These are phyloP conservation scores for Euphorbia celastroides DNA, from an alignment of 441 rosid species.

Conservation along the genomic window DNA sequence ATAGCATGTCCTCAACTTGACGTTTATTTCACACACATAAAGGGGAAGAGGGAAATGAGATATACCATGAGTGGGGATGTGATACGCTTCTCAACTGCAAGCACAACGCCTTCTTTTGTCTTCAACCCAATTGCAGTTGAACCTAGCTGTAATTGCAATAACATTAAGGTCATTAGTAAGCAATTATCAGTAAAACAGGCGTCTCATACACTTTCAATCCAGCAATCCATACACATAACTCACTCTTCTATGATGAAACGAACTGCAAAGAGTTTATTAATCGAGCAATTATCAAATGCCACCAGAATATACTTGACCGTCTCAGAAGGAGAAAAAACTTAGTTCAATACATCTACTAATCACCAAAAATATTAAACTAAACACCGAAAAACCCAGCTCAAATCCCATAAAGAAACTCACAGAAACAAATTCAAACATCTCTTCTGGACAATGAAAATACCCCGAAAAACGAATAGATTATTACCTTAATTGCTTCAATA, in stretches of 20 bases:
- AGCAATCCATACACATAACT: background rate
- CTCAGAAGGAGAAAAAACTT: too few relatives aligned
- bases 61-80: constrained; percentile 87
- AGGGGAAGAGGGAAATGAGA: constrained; percentile 10
- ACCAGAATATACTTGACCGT: too few relatives aligned
- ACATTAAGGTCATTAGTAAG: background rate
- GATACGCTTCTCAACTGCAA: constrained; percentile 97
- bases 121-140: constrained; percentile 95
- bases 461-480: background rate
- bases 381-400: background rate
- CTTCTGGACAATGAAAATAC: background rate
- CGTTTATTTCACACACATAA: too few relatives aligned
- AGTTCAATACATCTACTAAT: too few relatives aligned
- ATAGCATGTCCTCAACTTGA: background rate
- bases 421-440: background rate
- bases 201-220: constrained; percentile 1
- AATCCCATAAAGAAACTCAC: background rate
- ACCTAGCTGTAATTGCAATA: constrained; percentile 54
- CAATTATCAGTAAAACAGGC: background rate
- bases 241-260: background rate
- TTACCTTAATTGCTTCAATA: constrained; percentile 98
- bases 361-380: background rate
- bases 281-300: too few relatives aligned
- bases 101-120: constrained; percentile 96
- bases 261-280: background rate